A percentile compares a stretch with the other conserved stretches of the same genome.
Evolutionary conservation across 148 eudicot genomes (phyloP).

Genomic region (Drosera capensis): DNA sequence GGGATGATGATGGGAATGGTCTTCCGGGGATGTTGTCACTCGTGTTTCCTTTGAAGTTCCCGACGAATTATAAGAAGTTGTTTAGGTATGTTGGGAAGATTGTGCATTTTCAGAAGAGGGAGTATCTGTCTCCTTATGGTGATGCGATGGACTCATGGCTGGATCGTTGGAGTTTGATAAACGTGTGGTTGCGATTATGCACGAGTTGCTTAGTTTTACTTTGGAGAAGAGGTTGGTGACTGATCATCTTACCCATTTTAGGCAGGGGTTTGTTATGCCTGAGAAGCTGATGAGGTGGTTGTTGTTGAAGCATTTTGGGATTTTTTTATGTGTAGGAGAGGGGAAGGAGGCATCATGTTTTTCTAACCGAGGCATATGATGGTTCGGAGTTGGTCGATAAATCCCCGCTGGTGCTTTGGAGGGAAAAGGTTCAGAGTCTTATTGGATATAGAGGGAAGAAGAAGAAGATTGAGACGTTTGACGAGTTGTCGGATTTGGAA

Average conservation of each 20-base stretch:
- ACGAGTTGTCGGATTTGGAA: conserved; percentile 38
- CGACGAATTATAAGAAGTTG: conserved; percentile 43
- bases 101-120: conserved; percentile 59
- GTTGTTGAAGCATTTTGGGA: conserved; percentile 78
- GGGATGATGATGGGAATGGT: conserved; percentile 16
- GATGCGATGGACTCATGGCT: conserved; percentile 53
- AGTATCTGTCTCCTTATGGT: conserved; percentile 76
- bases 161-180: conserved; percentile 81
- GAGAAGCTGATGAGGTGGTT: conserved; percentile 94
- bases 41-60: conserved; percentile 72
- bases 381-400: conserved; percentile 70
- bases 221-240: conserved; percentile 82
- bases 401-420: conserved; percentile 71
- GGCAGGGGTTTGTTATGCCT: conserved; percentile 80
- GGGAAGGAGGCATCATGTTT: conserved; percentile 86
- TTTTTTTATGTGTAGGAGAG: conserved; percentile 95
- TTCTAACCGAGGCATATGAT: conserved; percentile 79
- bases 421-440: conserved; percentile 56
- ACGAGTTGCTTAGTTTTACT: conserved; percentile 83
- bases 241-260: conserved; percentile 80
- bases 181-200: conserved; percentile 84
- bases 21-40: conserved; percentile 51
- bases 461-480: conserved; percentile 35
- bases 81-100: conserved; percentile 49
- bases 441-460: conserved; percentile 64